Base-by-base conservation (phyloP, 2,329 filamentous ascomycete genomes). In the Trematosphaeria pertusa region DNA sequence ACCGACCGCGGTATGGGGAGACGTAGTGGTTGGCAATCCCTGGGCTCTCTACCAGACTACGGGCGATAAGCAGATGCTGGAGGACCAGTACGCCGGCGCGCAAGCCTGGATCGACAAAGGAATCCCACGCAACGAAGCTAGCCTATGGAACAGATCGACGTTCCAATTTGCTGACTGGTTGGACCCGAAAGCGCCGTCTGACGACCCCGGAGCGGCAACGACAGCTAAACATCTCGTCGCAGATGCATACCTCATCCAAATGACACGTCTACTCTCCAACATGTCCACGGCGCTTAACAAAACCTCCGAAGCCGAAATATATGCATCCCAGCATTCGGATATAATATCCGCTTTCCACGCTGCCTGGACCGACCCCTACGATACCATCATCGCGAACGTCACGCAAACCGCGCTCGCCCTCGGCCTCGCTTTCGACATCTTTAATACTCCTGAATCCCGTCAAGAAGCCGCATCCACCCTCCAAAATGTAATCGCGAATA, bases 111-210 rank as follows among this genome's bases (percentile, higher is more conserved):
- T 75, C 7, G 71, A 75, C 31, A 50, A 56, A 5, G 70, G 67
- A 1, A 59, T 73, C 5, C 54, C 48, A 2, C 67, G 69, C 3
- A 66, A 66, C 28, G 35, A 53, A 15, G 58, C 69, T 32, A 63
- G 67, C 0, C 61, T 75, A 1, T 75, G 73, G 72, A 55, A 71
- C 40, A 51, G 57, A 3, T 52, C 56, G 0, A 53, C 61, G 5
- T 72, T 62, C 52, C 71, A 76, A 46, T 64, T 72, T 3, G 72
- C 65, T 5, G 73, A 76, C 58, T 76, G 73, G 73, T 60, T 76
- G 0, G 73, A 76, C 49, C 74, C 73, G 1, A 56, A 56, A 2
- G 69, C 73, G 3, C 73, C 72, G 2, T 54, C 66, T 3, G 61
- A 67, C 3, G 59, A 67, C 7, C 66, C 72, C 2, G 70, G 69